A percentile compares a stretch with the other conserved stretches of the same genome.
Conservation (phyloP, 495 filamentous ascomycete species). For the Neurospora sp. region DNA sequence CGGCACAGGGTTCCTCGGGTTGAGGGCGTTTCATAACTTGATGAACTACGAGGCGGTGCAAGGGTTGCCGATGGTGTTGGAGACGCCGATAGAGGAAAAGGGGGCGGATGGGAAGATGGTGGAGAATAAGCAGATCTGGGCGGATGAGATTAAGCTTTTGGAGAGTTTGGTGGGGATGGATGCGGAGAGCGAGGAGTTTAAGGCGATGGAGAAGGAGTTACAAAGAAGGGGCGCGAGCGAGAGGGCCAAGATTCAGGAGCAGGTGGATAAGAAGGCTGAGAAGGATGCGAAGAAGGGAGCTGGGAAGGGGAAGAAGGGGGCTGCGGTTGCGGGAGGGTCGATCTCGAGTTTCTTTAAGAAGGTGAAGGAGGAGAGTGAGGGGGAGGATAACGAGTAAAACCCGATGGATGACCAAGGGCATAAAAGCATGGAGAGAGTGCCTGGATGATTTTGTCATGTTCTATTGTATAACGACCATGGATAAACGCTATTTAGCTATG, state of each 20-base stretch:
- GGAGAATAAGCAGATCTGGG: constrained; percentile 70
- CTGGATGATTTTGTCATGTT: neutral
- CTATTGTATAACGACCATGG: neutral
- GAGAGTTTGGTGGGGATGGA: constrained; percentile 82
- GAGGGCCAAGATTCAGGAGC: constrained; percentile 62
- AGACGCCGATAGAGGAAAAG: constrained; percentile 78
- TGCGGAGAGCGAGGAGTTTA: constrained; percentile 58
- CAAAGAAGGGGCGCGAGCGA: constrained; percentile 54
- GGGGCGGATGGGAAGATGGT: constrained; percentile 43
- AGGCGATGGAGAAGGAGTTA: constrained; percentile 45
- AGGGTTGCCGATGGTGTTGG: constrained; percentile 80
- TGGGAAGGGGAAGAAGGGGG: constrained; percentile 14
- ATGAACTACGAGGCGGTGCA: constrained; percentile 75
- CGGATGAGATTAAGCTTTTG: constrained; percentile 77
- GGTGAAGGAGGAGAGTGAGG: constrained; percentile 32
- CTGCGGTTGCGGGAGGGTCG: neutral
- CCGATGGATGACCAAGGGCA: neutral
- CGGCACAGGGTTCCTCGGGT: constrained; percentile 80
- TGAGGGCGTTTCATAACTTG: constrained; percentile 81
- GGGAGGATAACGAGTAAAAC: neutral
- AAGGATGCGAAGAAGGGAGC: constrained; percentile 42
- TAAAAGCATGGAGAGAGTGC: neutral
- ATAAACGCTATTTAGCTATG: neutral
- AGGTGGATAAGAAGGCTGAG: constrained; percentile 51
- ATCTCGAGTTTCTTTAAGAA: constrained; percentile 7